Base-by-base conservation (phyloP, 2,329 filamentous ascomycete species). In the Verticillium dahliae region DNA sequence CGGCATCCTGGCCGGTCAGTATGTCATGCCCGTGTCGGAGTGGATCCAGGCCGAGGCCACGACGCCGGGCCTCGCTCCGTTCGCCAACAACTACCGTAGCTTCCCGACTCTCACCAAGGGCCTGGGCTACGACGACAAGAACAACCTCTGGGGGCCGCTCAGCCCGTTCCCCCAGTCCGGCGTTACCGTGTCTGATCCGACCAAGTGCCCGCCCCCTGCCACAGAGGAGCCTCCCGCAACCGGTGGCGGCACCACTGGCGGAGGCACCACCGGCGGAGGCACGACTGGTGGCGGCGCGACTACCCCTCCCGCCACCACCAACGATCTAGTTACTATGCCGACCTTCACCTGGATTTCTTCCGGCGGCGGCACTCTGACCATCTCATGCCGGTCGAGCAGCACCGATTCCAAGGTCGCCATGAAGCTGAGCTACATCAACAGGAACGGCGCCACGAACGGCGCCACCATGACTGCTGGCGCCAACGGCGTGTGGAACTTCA, bases 21-120 rank as follows among this genome's bases (percentile, higher is more conserved):
- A 76, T 54, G 68, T 78, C 22, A 71, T 72, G 35, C 72, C 77
- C 13, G 75, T 79, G 4, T 70, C 69, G 4, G 76, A 78, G 61
- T 78, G 75, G 75, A 77, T 79, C 64, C 75, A 75, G 66, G 76
- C 77, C 10, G 77, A 79, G 63, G 68, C 73, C 18, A 69, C 73
- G 18, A 67, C 70, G 3, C 77, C 76, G n/a, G 77, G 77, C 1
- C 61, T 62, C 18, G 57, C 66, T 11, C 71, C 70, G 10, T 65
- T 65, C 66, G 70, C 62, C 62, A 72, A 70, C 64, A 70, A 74
- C 58, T 77, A 78, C 61, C 66, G 67, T 34, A 69, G 71, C 38
- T 68, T 78, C 7, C 68, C 70, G 1, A 66, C 67, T 56, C 66
- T 74, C 9, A 65, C 65, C 15, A 66, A 73, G 45, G 72, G 72